Percentiles rank a stretch among this genome's conserved stretches.
phyloP scores from a whole-genome alignment of 2,329 filamentous ascomycete genomes.

The Aotearoamyces nothofagi region DNA sequence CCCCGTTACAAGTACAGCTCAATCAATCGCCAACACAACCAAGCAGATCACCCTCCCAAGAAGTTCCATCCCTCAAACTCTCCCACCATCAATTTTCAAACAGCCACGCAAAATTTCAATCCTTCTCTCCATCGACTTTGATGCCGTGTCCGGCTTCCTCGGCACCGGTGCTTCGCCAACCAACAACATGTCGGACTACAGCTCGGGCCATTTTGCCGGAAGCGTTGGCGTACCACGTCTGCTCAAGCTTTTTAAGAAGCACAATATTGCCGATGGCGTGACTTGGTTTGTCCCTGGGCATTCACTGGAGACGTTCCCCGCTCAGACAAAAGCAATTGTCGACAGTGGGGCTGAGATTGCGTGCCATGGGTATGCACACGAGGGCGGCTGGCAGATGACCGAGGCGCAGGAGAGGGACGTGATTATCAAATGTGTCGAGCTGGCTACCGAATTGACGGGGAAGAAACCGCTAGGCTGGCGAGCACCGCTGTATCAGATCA shows the following conservation, averaged over 20 bases:
- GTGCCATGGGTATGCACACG: slow-evolving; percentile 13
- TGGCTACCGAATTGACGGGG: slow-evolving; percentile 27
- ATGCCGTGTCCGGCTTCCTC: slow-evolving; percentile 43
- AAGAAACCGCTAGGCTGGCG: slow-evolving; percentile 31
- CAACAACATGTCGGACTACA: slow-evolving; percentile 40
- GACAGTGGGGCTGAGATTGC: slow-evolving; percentile 36
- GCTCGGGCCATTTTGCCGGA: slow-evolving; percentile 37
- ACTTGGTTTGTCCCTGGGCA: slow-evolving; percentile 48
- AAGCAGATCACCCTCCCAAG: slow-evolving; percentile 2
- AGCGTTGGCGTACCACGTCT: slow-evolving; percentile 40
- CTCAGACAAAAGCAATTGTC: slow-evolving; percentile 31
- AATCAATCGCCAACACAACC: slow-evolving; percentile 1
- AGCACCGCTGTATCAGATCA: slow-evolving; percentile 33
- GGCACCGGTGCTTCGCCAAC: slow-evolving; percentile 33
- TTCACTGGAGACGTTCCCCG: slow-evolving; percentile 39
- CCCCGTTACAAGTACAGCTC: neutral
- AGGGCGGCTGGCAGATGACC: slow-evolving; percentile 27
- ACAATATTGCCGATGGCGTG: slow-evolving; percentile 32
- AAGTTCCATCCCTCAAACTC: neutral
- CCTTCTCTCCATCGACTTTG: slow-evolving; percentile 17
- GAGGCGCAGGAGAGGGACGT: slow-evolving; percentile 32
- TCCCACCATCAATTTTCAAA: neutral
- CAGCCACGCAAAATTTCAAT: slow-evolving; percentile 9
- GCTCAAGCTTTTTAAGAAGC: slow-evolving; percentile 35
- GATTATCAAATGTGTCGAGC: slow-evolving; percentile 28